Evolutionary conservation across 169 alveolate genomes (phyloP), one percentile per base, ranked within the genome.

Genomic region (Cryptosporidium andersoni): DNA sequence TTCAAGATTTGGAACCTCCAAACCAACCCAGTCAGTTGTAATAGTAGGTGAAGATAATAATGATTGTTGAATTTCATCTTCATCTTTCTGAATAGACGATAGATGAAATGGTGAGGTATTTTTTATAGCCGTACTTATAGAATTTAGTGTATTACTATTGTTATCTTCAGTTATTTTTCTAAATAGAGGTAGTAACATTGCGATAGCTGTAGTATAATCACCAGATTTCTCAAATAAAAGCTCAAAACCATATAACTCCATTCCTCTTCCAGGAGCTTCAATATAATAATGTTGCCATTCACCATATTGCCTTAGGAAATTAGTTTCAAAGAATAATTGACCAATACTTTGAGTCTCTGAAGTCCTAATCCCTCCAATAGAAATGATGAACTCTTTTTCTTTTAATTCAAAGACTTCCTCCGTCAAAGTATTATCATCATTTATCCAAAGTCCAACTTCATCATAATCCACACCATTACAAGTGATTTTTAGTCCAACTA

Each of bases 231-330:
- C 85, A 58, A 74, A 74, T 14, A 74, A 47, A n/a, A 74, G 74
- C 16, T 74, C 85, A 62, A 74, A 74, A 36, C 85, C 85, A 58
- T 58, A 74, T 7, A 74, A 39, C 6, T 51, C 85, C 16, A 45
- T 14, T 60, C 85, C 85, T 60, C 74, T 74, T 3, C 64, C 2
- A 14, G 64, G 56, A 43, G 85, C 85, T 11, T 74, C 85, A 51
- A 74, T 68, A 42, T 74, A 74, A 62, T 74, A 74, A 12, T 74
- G 85, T 37, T 74, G 85, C 85, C 85, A 74, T 58, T 74, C 85
- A 2, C 85, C 85, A 74, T 58, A 74, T 64, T 74, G 85, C 49
- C 85, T 74, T 25, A 74, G 39, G 12, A 74, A 39, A 42, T 74
- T 74, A 3, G 85, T 74, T 37, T 74, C 85, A 58, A 74, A 74